Base-by-base conservation (phyloP, 305 asterid genomes). In the Striga hermonthica region DNA sequence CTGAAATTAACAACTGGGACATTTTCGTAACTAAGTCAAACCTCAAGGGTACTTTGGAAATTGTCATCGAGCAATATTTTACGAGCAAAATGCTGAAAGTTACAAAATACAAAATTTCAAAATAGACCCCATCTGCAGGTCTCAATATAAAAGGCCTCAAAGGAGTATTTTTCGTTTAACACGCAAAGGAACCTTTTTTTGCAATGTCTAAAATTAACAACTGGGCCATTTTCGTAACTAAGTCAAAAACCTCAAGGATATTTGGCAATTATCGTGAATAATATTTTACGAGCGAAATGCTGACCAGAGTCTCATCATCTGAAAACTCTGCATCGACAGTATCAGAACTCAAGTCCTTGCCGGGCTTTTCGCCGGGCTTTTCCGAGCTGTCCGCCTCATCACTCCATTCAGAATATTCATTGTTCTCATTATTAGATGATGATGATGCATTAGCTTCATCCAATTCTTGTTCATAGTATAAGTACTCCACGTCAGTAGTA, bases 251-350 rank as follows among this genome's bases (percentile, higher is more conserved):
- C 4, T 28, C 60, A 16, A 55, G 15, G 60, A 40, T 55, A 55
- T 53, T 6, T 54, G 38, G 22, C 22, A 54, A 9, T 11, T 28
- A n/a, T 7, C 22, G 0, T n/a, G 5, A 48, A n/a, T 48, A 48
- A 5, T 48, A 3, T n/a, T 45, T 4, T 7, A 4, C n/a, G 50
- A 7, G 13, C 12, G 5, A 45, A 40, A 70, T 39, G 68, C 1
- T 45, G 50, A 91, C 98, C 83, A 91, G 88, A 70, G 91, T 91
- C 80, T 84, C 95, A 15, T 89, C 85, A 12, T 91, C 98, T 15
- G 95, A 79, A 67, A 77, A 67, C 73, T 85, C 98, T 16, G 78
- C 43, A 65, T 77, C 81, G 14, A 41, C 61, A 55, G 79, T 72
- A 62, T 66, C 75, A 60, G 72, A 71, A 61, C 71, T 44, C 11